Evolutionary conservation across 164 flowering plant species (phyloP).

Genomic region (Cinnamomum chago): DNA sequence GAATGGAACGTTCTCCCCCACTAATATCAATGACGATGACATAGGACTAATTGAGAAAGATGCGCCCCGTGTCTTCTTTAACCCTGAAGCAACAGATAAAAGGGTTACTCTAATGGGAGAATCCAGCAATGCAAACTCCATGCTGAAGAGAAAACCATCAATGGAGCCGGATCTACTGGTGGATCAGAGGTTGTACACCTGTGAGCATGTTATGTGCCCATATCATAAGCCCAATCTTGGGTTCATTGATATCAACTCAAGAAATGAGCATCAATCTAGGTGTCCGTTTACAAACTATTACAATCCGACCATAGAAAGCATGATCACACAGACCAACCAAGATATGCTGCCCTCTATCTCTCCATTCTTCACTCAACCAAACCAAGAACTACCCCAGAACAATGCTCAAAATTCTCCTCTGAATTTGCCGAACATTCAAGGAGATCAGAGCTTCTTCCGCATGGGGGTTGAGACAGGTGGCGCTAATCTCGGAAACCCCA

Average conservation of each 20-base stretch:
- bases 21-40: conserved; percentile 35
- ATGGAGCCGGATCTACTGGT: conserved; percentile 21
- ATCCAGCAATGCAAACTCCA: conserved; percentile 16
- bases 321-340: conserved; percentile 21
- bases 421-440: conserved; percentile 26
- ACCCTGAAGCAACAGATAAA: conserved; percentile 22
- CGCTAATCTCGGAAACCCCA: conserved; percentile 29
- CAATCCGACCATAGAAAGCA: conserved; percentile 21
- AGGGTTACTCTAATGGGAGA: conserved; percentile 32
- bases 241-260: conserved; percentile 38
- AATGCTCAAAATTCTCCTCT: conserved; percentile 4
- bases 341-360: conserved; percentile 25
- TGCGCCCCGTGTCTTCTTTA: conserved; percentile 16
- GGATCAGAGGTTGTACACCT: conserved; percentile 21
- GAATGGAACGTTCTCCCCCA: too few relatives aligned
- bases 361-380: conserved; percentile 33
- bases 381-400: conserved; percentile 17
- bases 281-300: conserved; percentile 28
- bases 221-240: conserved; percentile 36
- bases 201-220: conserved; percentile 44
- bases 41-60: conserved; percentile 33
- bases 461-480: conserved; percentile 34
- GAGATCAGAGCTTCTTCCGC: conserved; percentile 25
- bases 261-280: conserved; percentile 50
- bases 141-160: conserved; percentile 35